Base-by-base conservation (phyloP, 1,284 basidiomycete genomes). In the Leccinum pachyderme region DNA sequence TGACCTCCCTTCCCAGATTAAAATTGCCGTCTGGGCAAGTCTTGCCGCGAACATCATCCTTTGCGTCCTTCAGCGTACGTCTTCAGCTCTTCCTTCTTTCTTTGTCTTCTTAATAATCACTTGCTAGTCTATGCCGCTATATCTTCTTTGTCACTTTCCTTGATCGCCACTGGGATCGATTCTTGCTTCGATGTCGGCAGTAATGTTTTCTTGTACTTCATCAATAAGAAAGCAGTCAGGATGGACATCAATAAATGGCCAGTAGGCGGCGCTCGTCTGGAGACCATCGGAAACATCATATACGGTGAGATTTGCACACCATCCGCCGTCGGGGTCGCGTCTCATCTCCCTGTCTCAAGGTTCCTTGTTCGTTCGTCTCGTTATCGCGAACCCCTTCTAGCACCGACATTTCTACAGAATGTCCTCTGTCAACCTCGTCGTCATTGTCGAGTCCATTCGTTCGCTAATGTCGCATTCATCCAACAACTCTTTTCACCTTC, bases 121-220 rank as follows among this genome's bases (percentile, higher is more conserved):
- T 41, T n/a, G 25, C 2, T 65, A 91, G 89, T 91, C 68, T 91
- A 90, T 67, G 95, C 92, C 12, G 95, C 96, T 15, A 80, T 94
- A 58, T 90, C 90, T 2, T 90, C 93, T 3, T 66, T 84, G 13
- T 96, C 93, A 1, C 77, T 98, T 11, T 93, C 94, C 9, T 80
- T 98, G 49, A 83, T 98, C 56, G 93, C 95, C 24, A 95, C 92
- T 2, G 89, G 84, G 24, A 88, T 95, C 63, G 94, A 97, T 70
- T 87, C 92, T 13, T 83, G 93, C 22, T 96, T 97, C 67, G 95
- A 98, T 67, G 84, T 94, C 46, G 88, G 91, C 51, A 95, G 93
- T 59, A 98, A 97, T 65, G 71, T 96, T 37, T 77, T 97, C 11
- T 80, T 98, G 3, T 89, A 89, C 71, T 84, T 84, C 75, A 78